A percentile compares a stretch with the other conserved stretches of the same genome.
phyloP scores from a whole-genome alignment of 129 eudicot genomes.

The Saposhnikovia divaricata region DNA sequence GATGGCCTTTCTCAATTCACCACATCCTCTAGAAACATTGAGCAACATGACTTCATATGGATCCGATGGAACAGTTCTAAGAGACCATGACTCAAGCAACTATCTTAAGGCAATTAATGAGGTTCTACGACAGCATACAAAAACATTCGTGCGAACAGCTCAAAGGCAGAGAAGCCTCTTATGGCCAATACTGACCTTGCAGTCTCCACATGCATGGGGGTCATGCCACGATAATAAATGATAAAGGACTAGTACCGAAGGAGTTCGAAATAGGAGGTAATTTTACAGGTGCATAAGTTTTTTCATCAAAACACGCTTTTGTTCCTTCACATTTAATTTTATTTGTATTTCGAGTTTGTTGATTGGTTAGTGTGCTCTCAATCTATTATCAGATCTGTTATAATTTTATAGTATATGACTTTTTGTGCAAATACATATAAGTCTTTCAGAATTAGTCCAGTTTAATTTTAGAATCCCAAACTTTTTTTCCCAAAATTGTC shows the following conservation, averaged over 20 bases:
- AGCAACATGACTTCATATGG: conserved; percentile 78
- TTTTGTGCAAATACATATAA: too few species aligned
- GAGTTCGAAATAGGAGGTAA: conserved; percentile 26
- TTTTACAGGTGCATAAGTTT: conserved; percentile 28
- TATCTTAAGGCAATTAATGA: conserved; percentile 70
- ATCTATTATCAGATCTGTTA: too few species aligned
- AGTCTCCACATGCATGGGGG: conserved; percentile 66
- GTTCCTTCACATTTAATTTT: too few species aligned
- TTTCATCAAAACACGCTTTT: too few species aligned
- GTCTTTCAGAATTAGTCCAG: too few species aligned
- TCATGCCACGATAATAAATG: conserved; percentile 32
- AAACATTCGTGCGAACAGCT: conserved; percentile 19
- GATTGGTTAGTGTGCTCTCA: too few species aligned
- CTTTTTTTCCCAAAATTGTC: too few species aligned
- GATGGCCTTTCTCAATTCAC: conserved; percentile 60
- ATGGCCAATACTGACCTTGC: conserved; percentile 69
- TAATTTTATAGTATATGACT: too few species aligned
- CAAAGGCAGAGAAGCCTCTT: conserved; percentile 40
- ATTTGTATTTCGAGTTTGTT: too few species aligned
- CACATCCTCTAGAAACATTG: conserved; percentile 82
- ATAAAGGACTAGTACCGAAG: conserved; percentile 11
- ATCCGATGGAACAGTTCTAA: conserved; percentile 58
- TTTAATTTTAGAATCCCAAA: too few species aligned
- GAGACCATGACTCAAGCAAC: conserved; percentile 96
- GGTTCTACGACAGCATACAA: conserved; percentile 52